phyloP scores from a whole-genome alignment of 192 early-diverging fungal species.

The Podila verticillata region DNA sequence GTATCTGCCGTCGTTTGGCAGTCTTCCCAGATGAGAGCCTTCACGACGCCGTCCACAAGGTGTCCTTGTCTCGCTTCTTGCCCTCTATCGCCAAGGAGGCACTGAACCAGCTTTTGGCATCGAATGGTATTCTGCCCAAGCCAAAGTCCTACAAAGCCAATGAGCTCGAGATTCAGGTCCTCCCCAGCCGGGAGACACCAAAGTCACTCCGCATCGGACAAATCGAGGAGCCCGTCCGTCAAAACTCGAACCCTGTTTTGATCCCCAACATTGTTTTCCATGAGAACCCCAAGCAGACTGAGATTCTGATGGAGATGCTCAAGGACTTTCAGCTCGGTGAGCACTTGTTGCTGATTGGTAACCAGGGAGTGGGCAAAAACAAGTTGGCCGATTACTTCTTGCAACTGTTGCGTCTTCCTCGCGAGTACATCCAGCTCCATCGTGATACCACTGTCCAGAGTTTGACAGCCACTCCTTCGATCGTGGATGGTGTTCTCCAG shows the following conservation, averaged over 20 bases:
- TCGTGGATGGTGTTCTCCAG: conserved; percentile 71
- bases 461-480: conserved; percentile 77
- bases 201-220: conserved; percentile 62
- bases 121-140: conserved; percentile 62
- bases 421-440: conserved; percentile 85
- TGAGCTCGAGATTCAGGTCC: conserved; percentile 60
- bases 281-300: conserved; percentile 79
- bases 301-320: conserved; percentile 78
- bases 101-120: conserved; percentile 66
- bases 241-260: conserved; percentile 68
- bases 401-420: conserved; percentile 71
- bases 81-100: conserved; percentile 73
- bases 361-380: conserved; percentile 80
- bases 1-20: conserved; percentile 72
- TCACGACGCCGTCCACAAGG: conserved; percentile 69
- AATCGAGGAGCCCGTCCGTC: conserved; percentile 57
- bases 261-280: conserved; percentile 75
- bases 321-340: conserved; percentile 85
- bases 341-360: conserved; percentile 84
- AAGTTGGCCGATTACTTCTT: conserved; percentile 76
- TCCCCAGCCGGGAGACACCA: conserved; percentile 60
- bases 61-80: conserved; percentile 75
- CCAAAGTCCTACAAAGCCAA: conserved; percentile 34
- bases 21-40: conserved; percentile 71
- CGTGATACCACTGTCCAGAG: conserved; percentile 83